Conservation (phyloP, 2,329 filamentous ascomycete genomes). For the Cytospora leucostoma region DNA sequence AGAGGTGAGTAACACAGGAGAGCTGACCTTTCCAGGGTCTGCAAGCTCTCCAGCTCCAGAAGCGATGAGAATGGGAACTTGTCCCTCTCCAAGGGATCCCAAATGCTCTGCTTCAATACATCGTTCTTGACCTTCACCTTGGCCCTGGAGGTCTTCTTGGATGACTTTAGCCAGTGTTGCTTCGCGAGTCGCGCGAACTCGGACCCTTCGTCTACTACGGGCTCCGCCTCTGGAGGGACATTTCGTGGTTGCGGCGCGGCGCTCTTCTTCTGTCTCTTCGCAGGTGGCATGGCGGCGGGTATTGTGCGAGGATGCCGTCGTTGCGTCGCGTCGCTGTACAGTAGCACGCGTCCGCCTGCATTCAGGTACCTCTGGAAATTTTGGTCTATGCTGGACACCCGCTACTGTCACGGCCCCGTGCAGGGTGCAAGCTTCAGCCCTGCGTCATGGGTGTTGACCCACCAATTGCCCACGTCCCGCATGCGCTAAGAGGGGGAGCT, state of each 20-base stretch:
- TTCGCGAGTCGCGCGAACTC: slow-evolving; percentile 76
- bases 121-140: slow-evolving; percentile 74
- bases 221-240: slow-evolving; percentile 63
- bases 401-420: slow-evolving; percentile 4
- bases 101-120: slow-evolving; percentile 82
- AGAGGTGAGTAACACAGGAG: not conserved
- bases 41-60: slow-evolving; percentile 82
- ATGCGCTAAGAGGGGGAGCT: slow-evolving; percentile 13
- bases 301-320: slow-evolving; percentile 20
- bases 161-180: slow-evolving; percentile 77
- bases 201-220: slow-evolving; percentile 63
- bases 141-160: slow-evolving; percentile 51
- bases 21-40: slow-evolving; percentile 77
- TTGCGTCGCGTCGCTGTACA: slow-evolving; percentile 23
- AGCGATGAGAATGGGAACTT: slow-evolving; percentile 77
- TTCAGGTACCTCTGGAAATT: slow-evolving; percentile 19
- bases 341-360: slow-evolving; percentile 9
- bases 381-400: slow-evolving; percentile 9
- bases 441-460: slow-evolving; percentile 19
- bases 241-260: slow-evolving; percentile 46
- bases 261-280: slow-evolving; percentile 60
- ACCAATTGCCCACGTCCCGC: slow-evolving; percentile 16
- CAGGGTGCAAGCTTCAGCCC: slow-evolving; percentile 16
- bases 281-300: slow-evolving; percentile 53
- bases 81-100: slow-evolving; percentile 83